phyloP scores from a whole-genome alignment of 176 grass and related monocot genomes.

The Oryza coarctata region DNA sequence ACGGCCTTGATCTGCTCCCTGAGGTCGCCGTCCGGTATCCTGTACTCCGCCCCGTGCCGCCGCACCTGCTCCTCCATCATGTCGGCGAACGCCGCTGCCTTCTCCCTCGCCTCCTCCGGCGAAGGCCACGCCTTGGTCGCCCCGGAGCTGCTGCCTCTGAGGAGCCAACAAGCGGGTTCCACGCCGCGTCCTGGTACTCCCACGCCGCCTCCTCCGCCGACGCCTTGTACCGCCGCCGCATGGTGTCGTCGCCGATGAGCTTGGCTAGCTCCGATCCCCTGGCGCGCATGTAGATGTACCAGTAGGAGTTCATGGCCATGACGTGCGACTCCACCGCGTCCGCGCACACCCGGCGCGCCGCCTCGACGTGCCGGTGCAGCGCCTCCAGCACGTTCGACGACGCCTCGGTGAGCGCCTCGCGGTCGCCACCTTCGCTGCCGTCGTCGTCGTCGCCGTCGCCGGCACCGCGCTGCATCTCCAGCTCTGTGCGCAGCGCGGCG shows the following conservation, averaged over 20 bases:
- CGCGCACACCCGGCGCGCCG: constrained; percentile 27
- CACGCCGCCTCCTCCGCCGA: constrained; percentile 67
- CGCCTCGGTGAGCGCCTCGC: constrained; percentile 32
- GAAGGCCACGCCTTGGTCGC: constrained; percentile 11
- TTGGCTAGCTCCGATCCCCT: constrained; percentile 53
- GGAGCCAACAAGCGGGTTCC: constrained; percentile 40
- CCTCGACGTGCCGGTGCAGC: constrained; percentile 58
- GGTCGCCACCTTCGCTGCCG: neutral
- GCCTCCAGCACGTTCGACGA: constrained; percentile 51
- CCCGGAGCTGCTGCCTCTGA: constrained; percentile 24
- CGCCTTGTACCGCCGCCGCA: constrained; percentile 48
- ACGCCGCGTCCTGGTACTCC: constrained; percentile 60
- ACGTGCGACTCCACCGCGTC: constrained; percentile 47
- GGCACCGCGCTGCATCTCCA: neutral
- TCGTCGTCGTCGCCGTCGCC: neutral
- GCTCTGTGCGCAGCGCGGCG: constrained; percentile 47
- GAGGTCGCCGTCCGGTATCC: constrained; percentile 53
- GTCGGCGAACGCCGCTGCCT: constrained; percentile 34
- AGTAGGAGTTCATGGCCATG: constrained; percentile 69
- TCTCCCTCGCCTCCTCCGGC: constrained; percentile 22
- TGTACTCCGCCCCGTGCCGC: constrained; percentile 38
- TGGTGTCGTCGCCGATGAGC: constrained; percentile 56
- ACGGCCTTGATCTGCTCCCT: constrained; percentile 55
- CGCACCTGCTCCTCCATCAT: constrained; percentile 42
- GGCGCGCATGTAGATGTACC: constrained; percentile 73